Evolutionary conservation across 2,329 filamentous ascomycete species (phyloP).

Genomic region (Ilyonectria sp.): DNA sequence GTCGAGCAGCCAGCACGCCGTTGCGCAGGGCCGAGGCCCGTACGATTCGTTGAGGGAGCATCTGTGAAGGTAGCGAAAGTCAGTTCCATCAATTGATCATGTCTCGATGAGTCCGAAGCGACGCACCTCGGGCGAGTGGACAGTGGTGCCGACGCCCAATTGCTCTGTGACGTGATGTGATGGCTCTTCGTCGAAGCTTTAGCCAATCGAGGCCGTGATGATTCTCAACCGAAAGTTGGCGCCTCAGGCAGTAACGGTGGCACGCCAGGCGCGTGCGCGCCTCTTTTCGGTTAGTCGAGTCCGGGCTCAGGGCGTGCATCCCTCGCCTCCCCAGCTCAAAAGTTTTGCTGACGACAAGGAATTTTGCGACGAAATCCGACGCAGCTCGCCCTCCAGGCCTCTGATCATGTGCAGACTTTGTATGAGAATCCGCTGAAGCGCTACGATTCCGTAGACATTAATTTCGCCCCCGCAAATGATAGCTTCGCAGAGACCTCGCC

Average conservation of each 20-base stretch:
- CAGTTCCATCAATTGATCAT: constrained; percentile 36
- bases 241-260: constrained; percentile 54
- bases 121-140: constrained; percentile 53
- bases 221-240: constrained; percentile 41
- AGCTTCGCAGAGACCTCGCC: constrained; percentile 69
- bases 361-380: constrained; percentile 61
- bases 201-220: constrained; percentile 53
- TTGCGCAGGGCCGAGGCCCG: constrained; percentile 63
- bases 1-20: constrained; percentile 62
- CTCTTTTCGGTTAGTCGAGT: constrained; percentile 48
- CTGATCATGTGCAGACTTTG: constrained; percentile 71
- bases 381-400: constrained; percentile 62
- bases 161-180: constrained; percentile 52
- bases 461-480: constrained; percentile 72
- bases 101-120: not conserved
- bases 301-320: constrained; percentile 44
- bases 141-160: constrained; percentile 53
- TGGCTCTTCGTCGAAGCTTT: constrained; percentile 50
- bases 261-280: constrained; percentile 42
- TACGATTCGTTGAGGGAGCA: constrained; percentile 73
- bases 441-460: constrained; percentile 68
- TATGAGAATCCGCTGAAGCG: constrained; percentile 61
- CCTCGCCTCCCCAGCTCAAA: constrained; percentile 54
- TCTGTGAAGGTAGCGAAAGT: constrained; percentile 58
- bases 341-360: constrained; percentile 66